Evolutionary conservation across 2,329 filamentous ascomycete species (phyloP).

Genomic region (Fonsecaea erecta): DNA sequence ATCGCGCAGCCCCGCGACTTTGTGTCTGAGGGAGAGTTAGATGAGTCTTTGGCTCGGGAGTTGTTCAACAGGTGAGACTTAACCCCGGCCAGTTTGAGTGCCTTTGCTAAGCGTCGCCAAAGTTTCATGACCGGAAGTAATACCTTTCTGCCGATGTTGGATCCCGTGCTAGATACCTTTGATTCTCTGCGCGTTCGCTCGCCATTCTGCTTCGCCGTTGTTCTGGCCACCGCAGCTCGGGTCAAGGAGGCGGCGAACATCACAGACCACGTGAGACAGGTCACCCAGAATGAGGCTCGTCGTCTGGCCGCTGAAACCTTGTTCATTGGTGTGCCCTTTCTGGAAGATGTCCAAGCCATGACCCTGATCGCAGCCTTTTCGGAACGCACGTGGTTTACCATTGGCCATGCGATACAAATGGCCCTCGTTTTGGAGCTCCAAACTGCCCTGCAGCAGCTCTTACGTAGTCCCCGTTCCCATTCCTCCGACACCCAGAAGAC

Average conservation of each 20-base stretch:
- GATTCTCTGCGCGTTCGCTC: not conserved
- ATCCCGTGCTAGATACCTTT: not conserved
- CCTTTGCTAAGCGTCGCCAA: too few relatives aligned
- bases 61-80: not conserved
- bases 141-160: not conserved
- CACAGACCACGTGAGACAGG: not conserved
- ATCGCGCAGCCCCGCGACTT: not conserved
- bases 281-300: not conserved
- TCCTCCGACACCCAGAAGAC: too few relatives aligned
- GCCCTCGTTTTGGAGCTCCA: too few relatives aligned
- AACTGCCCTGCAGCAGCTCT: too few relatives aligned
- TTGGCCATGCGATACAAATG: not conserved
- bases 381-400: not conserved
- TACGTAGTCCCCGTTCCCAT: too few relatives aligned
- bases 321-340: not conserved
- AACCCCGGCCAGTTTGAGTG: not conserved
- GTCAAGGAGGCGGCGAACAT: not conserved
- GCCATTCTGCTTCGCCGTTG: not conserved
- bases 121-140: not conserved
- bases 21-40: not conserved
- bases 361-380: not conserved
- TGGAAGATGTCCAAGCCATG: not conserved
- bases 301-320: not conserved
- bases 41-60: not conserved
- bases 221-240: not conserved